Evolutionary conservation across 2,329 filamentous ascomycete genomes (phyloP).

Genomic region (Fonsecaea pugnacius): DNA sequence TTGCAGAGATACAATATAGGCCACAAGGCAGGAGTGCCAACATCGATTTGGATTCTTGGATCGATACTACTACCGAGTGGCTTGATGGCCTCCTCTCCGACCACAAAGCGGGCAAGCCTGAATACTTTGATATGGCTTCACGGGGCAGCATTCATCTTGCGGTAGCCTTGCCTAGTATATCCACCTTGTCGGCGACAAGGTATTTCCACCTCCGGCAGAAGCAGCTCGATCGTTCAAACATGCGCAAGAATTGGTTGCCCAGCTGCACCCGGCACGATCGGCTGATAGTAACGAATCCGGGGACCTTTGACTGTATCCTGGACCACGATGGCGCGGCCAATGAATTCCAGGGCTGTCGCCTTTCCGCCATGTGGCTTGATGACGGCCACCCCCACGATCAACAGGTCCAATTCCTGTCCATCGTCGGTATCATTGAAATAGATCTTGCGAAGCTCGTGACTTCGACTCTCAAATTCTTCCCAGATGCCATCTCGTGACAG

Average conservation of each 20-base stretch:
- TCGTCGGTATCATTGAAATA: conserved; percentile 1
- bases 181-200: neutral
- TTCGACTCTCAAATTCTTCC: neutral
- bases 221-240: neutral
- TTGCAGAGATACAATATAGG: neutral
- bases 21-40: neutral
- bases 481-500: neutral
- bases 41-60: neutral
- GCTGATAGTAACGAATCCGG: neutral
- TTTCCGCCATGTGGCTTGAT: neutral
- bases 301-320: neutral
- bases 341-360: neutral
- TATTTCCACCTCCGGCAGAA: neutral
- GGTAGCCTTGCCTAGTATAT: neutral
- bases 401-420: neutral
- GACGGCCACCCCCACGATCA: conserved; percentile 1
- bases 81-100: neutral
- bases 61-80: neutral
- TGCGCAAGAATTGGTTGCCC: neutral
- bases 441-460: conserved; percentile 9
- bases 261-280: neutral
- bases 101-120: neutral
- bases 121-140: neutral
- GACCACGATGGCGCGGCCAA: neutral
- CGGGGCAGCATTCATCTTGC: neutral